Evolutionary conservation across 371 early-diverging fungal genomes (phyloP), one percentile per base, ranked within the genome.

Genomic region (Batkoa obscura): DNA sequence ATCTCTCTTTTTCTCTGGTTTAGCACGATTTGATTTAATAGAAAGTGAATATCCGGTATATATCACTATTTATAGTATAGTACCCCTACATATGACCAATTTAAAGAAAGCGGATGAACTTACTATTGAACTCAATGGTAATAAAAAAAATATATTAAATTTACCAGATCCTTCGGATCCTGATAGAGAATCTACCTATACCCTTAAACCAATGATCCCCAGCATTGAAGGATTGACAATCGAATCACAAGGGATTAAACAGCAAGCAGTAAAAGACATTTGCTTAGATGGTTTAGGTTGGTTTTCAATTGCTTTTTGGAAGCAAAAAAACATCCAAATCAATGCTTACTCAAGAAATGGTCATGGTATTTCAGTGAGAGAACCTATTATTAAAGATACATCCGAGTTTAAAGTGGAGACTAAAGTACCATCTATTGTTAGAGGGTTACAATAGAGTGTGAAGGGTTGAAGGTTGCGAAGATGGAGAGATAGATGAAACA

Each of bases 21-120:
- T 76, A 2, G 73, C 72, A 0, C 70, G 84, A n/a, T 66, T 83
- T n/a, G 84, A 83, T 62, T 60, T 78, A 1, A 56, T 75, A 31
- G 62, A 72, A 0, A 67, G 69, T 2, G 55, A 60, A 0, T 55
- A 61, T 2, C 74, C 74, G 3, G 66, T 81, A 0, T 56, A 69
- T 12, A 60, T 78, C 9, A 83, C 84, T 1, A 55, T 81, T 8
- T 83, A 76, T 46, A 71, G 74, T 41, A 68, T 50, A 15, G 54
- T 78, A 30, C 65, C 66, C 0, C 73, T 76, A 15, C 84, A 83
- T 58, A 64, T 79, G 35, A 79, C 77, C 13, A 62, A 68, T 38
- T 78, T 72, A 2, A n/a, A 10, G 2, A 38, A 52, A 0, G 59
- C 72, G 56, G n/a, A 70, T 61, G 35, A 43, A 13, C 36, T 60